These are phyloP conservation scores for Nigrograna mackinnonii DNA, from an alignment of 2,329 filamentous ascomycete genomes.

Conservation along the genomic window DNA sequence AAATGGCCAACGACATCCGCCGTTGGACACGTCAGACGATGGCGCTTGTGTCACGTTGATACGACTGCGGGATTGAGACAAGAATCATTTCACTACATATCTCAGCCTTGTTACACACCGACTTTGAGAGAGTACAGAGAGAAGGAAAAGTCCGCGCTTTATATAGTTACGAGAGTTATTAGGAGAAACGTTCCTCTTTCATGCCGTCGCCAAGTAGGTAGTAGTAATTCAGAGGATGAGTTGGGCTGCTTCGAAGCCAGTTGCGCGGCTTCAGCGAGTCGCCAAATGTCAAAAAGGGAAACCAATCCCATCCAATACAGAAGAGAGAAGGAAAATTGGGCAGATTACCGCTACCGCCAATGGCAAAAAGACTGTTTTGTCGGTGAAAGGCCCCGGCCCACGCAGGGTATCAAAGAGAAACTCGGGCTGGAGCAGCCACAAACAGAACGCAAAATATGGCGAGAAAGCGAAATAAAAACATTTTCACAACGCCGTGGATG, in stretches of 20 bases:
- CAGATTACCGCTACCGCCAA: constrained; percentile 1
- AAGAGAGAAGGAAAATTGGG: constrained; percentile 1
- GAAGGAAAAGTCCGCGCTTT: constrained; percentile 8
- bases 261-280: too few species aligned
- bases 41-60: constrained; percentile 1
- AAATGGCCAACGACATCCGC: not conserved
- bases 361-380: constrained; percentile 14
- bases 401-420: constrained; percentile 15
- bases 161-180: constrained; percentile 6
- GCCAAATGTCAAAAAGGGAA: too few species aligned
- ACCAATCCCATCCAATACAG: not conserved
- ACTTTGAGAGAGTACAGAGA: constrained; percentile 6
- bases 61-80: constrained; percentile 10
- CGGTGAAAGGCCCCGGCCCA: constrained; percentile 19
- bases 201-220: too few species aligned
- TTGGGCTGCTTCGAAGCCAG: too few species aligned
- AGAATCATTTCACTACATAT: constrained; percentile 26
- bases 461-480: constrained; percentile 26
- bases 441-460: constrained; percentile 22
- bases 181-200: constrained; percentile 3
- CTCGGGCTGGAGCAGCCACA: constrained; percentile 26
- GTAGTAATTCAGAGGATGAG: too few species aligned
- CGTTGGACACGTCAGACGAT: constrained; percentile 9
- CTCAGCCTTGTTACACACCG: constrained; percentile 12
- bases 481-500: constrained; percentile 43